Base-by-base conservation (phyloP, 1,139 yeast species). In the Waltiozyma sp. region DNA sequence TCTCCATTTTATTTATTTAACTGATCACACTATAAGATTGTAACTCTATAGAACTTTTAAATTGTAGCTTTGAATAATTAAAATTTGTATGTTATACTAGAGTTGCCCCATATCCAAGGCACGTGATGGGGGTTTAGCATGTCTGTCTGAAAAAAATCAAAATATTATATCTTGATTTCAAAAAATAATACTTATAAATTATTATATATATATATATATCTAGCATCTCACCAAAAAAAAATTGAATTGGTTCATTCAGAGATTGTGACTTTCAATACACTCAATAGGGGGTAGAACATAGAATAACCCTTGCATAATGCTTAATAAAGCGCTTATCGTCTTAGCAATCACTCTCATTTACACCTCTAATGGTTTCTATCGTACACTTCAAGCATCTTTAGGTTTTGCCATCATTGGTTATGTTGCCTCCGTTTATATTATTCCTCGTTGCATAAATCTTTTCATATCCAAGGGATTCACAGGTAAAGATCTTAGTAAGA, bases 401-500 rank as follows among this genome's bases (percentile, higher is more conserved):
- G 91, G 88, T 5, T 80, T 87, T 58, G 71, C 82, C 2, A 61
- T 81, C 3, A 52, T 82, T 14, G 95, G 94, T 0, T 84, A 76
- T 57, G 61, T 73, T 11, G 65, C 71, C 33, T 79, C 89, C 4
- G 64, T 68, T 45, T 62, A 65, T 44, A 59, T 87, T 49, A 80
- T 88, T 34, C 96, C 96, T 1, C 63, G 70, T 35, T 72, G 83
- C 15, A 72, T 80, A 1, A 70, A 76, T 1, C 70, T 79, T 42
- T 87, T 93, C 61, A 72, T 84, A 34, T 72, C 73, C 46, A 77
- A 83, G 38, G 98, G 98, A 0, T 70, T 91, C 21, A 75, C 69
- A 49, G 99, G 99, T 8, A 77, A 72, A 49, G 99, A 91, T 58
- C 55, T 87, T 59, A 79, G 88, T 41, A 91, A 91, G 59, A 64